Evolutionary conservation across 495 filamentous ascomycete species (phyloP).

Genomic region (Hypoxylon fragiforme): DNA sequence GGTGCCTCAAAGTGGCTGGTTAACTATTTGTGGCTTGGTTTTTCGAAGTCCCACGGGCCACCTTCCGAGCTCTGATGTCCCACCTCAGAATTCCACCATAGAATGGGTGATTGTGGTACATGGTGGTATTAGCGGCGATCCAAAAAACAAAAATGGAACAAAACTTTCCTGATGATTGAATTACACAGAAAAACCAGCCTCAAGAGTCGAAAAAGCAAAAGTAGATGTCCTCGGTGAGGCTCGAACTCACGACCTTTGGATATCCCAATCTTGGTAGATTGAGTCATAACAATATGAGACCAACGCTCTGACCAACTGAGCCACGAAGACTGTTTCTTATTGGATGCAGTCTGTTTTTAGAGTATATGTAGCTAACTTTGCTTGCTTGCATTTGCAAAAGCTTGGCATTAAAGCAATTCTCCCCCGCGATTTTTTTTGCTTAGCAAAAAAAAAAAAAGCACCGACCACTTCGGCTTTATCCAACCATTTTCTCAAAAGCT

Average conservation of each 20-base stretch:
- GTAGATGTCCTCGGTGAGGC: not conserved
- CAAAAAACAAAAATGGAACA: not conserved
- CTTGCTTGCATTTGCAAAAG: no score
- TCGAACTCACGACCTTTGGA: conserved; percentile 1
- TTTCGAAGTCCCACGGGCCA: not conserved
- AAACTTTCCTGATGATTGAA: no score
- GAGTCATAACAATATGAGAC: not conserved
- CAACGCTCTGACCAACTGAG: not conserved
- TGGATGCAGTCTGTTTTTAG: not conserved
- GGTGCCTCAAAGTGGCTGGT: conserved; percentile 25
- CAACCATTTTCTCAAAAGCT: not conserved
- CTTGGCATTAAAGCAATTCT: no score
- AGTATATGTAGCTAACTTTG: no score
- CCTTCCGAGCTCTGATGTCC: no score
- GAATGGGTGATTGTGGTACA: no score
- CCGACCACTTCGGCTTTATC: no score
- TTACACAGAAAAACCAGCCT: not conserved
- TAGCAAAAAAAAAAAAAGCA: no score
- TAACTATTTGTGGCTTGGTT: not conserved
- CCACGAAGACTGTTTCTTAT: not conserved
- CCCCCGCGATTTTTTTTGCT: no score
- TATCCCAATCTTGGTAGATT: not conserved
- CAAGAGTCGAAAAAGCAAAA: not conserved
- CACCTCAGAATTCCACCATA: no score
- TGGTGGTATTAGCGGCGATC: not conserved